Evolutionary conservation across 2,329 filamentous ascomycete species (phyloP), one percentile per base, ranked within the genome.

Genomic region (Epichloe sylvatica): DNA sequence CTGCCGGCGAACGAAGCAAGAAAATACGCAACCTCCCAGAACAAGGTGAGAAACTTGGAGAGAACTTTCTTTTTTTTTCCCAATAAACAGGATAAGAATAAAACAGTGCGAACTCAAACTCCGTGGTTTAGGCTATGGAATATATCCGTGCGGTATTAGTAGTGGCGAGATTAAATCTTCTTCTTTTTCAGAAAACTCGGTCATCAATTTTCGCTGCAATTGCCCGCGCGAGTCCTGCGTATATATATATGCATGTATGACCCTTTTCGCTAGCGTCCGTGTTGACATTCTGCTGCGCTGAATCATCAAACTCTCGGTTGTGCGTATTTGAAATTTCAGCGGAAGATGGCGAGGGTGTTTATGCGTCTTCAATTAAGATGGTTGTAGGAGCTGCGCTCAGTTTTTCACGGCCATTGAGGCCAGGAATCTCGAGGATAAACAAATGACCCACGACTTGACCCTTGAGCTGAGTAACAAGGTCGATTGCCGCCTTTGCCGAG

Each of bases 401-500:
- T 77, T 94, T 92, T 55, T 89, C 84, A 59, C 88, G 81, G 58
- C 92, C 92, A 65, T 94, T 87, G 58, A 98, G 80, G 70, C 92
- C 91, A 60, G 89, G 84, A 56, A 98, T 84, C 69, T 97, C 91
- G 65, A 97, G 85, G 61, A 98, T 86, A 74, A 98, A 98, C 55
- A 96, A 73, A 70, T 86, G 97, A 59, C 88, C 91, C 52, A 95
- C 70, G 44, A 97, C 74, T n/a, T 80, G 75, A 56, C 90, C 92
- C 57, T 89, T 88, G 56, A 94, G 80, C 69, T 94, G 81, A 66
- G 82, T 76, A 59, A 97, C 86, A 52, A 98, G 83, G 54, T 86
- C 78, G 55, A 86, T 89, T 19, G 89, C 91, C 53, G 91, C 92
- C 56, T 80, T 80, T 50, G 92, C 92, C 56, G 89, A 95, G 59